Percentiles rank a stretch among this genome's conserved stretches.
Conservation (phyloP, 306 rosid genomes). For the Hylodesmum podocarpum region DNA sequence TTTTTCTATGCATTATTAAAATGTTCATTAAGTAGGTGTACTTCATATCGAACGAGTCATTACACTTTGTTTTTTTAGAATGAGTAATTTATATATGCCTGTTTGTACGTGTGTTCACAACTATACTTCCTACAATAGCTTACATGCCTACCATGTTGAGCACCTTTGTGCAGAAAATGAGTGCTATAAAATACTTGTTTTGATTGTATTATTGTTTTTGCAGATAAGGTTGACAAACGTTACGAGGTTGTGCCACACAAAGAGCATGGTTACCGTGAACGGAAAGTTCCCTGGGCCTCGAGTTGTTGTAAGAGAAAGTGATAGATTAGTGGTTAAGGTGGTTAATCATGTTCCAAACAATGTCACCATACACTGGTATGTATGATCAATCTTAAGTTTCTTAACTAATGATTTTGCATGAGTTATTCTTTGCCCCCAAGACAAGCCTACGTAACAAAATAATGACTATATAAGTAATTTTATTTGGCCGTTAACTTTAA, state of each 20-base stretch:
- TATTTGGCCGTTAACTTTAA: too few relatives aligned
- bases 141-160: neutral
- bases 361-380: constrained; percentile 68
- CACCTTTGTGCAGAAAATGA: neutral
- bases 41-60: too few relatives aligned
- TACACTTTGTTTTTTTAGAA: too few relatives aligned
- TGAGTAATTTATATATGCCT: too few relatives aligned
- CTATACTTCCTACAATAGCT: neutral
- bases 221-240: constrained; percentile 56
- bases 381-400: neutral
- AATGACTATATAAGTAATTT: neutral
- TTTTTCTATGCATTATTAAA: too few relatives aligned
- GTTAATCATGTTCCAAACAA: constrained; percentile 69
- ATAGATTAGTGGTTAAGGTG: constrained; percentile 59
- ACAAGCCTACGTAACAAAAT: neutral
- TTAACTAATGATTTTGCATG: neutral
- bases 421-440: neutral
- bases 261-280: constrained; percentile 59
- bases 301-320: constrained; percentile 70
- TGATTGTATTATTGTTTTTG: neutral
- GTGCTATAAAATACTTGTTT: neutral
- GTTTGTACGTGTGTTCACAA: too few relatives aligned
- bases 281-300: constrained; percentile 73
- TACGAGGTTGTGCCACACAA: constrained; percentile 63
- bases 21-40: too few relatives aligned